phyloP scores from a whole-genome alignment of 257 asterid genomes.

The Schizonepeta tenuifolia region DNA sequence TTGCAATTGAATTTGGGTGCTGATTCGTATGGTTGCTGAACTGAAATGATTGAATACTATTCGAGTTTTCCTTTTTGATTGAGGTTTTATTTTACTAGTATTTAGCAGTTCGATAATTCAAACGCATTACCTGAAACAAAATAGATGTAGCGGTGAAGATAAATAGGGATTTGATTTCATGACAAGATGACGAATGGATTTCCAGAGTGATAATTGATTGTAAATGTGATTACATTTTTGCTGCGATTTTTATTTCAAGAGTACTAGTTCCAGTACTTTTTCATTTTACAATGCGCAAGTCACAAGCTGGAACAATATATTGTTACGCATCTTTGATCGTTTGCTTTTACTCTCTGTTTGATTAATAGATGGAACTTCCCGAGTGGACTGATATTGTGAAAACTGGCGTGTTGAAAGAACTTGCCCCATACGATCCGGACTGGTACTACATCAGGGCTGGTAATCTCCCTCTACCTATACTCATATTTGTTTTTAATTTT shows the following conservation, averaged over 20 bases:
- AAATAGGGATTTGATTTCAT: background rate
- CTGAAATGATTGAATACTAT: background rate
- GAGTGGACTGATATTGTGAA: conserved; percentile 95
- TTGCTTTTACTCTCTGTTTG: background rate
- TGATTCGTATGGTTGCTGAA: background rate
- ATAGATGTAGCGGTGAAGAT: background rate
- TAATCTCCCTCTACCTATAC: conserved; percentile 23
- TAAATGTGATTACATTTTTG: background rate
- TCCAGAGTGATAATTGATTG: background rate
- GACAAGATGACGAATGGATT: background rate
- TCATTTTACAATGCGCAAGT: too few relatives aligned
- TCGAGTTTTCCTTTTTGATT: background rate
- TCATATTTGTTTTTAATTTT: too few relatives aligned
- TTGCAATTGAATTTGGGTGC: background rate
- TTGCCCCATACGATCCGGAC: conserved; percentile 93
- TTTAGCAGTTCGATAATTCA: background rate
- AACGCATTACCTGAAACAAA: background rate
- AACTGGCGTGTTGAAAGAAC: conserved; percentile 84
- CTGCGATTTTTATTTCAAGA: background rate
- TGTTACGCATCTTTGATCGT: background rate
- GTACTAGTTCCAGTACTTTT: background rate
- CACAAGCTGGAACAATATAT: too few relatives aligned
- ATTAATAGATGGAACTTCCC: conserved; percentile 80
- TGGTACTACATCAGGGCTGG: conserved; percentile 98
- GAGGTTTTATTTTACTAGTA: background rate